A percentile compares a stretch with the other conserved stretches of the same genome.
These are phyloP conservation scores for Globisporangium alternatum DNA, from an alignment of 352 stramenopile species.

Conservation along the genomic window DNA sequence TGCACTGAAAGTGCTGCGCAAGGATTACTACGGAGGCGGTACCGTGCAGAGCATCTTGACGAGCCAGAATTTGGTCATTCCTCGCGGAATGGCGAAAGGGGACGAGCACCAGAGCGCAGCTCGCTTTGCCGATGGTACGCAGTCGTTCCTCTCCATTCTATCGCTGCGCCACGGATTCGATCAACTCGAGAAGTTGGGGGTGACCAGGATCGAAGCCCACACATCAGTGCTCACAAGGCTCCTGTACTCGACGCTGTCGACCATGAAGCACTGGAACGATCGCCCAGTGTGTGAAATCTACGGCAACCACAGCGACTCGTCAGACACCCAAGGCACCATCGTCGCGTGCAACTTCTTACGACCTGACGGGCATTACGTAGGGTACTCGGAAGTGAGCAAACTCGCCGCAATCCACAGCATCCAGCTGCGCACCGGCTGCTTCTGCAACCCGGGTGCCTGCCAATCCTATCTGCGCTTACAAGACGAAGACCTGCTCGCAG, in stretches of 20 bases:
- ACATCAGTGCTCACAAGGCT: conserved; percentile 41
- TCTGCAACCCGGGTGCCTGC: conserved; percentile 79
- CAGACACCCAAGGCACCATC: conserved; percentile 32
- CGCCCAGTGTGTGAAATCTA: conserved; percentile 52
- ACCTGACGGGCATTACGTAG: conserved; percentile 52
- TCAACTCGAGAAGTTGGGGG: conserved; percentile 37
- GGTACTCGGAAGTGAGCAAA: conserved; percentile 66
- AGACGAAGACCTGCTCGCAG: conserved; percentile 47
- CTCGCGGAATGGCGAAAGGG: conserved; percentile 21
- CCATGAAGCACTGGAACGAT: conserved; percentile 55
- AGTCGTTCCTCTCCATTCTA: conserved; percentile 67
- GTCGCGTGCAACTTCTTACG: conserved; percentile 66
- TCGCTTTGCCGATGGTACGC: conserved; percentile 58
- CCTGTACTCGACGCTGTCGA: conserved; percentile 29
- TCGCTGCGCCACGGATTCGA: conserved; percentile 53
- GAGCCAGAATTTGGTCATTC: conserved; percentile 34
- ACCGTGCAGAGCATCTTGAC: conserved; percentile 64
- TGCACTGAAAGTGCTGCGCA: conserved; percentile 37
- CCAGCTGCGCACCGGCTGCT: conserved; percentile 70
- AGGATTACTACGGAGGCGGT: conserved; percentile 63
- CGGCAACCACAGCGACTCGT: conserved; percentile 17
- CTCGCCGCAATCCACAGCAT: conserved; percentile 70
- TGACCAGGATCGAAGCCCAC: conserved; percentile 47
- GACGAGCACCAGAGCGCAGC: conserved; percentile 7
- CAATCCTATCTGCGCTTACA: conserved; percentile 57